Conservation (phyloP, 23 red algal species). For the Gracilariopsis chorda region DNA sequence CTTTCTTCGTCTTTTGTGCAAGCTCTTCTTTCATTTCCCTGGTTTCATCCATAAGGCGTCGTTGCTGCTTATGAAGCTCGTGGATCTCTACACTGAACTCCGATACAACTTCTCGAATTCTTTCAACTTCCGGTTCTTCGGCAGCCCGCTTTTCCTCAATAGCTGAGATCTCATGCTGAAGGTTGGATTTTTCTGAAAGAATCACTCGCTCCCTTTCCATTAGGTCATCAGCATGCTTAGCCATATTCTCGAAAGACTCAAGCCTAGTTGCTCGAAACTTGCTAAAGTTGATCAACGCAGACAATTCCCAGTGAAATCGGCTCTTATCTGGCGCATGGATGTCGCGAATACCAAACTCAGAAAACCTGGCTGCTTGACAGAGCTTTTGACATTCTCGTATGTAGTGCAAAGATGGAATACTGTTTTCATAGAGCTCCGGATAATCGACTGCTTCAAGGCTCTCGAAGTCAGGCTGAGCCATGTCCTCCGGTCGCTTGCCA, state of each 20-base stretch:
- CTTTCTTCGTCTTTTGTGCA: constrained; percentile 44
- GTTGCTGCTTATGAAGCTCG: constrained; percentile 71
- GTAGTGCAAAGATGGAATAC: constrained; percentile 24
- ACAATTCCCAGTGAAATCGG: constrained; percentile 69
- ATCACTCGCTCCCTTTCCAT: constrained; percentile 23
- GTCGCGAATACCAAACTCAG: constrained; percentile 86
- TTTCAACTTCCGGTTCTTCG: constrained; percentile 65
- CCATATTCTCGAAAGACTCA: constrained; percentile 62
- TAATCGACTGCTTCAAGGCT: constrained; percentile 33
- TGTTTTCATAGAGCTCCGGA: constrained; percentile 54
- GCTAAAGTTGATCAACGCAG: constrained; percentile 86
- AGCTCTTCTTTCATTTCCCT: constrained; percentile 67
- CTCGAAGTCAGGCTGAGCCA: constrained; percentile 47
- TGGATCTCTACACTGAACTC: constrained; percentile 62
- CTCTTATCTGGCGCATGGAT: constrained; percentile 74
- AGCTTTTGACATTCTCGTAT: constrained; percentile 34
- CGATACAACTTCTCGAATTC: constrained; percentile 35
- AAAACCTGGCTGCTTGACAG: constrained; percentile 47
- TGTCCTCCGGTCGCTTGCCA: constrained; percentile 39
- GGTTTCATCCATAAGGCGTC: constrained; percentile 63
- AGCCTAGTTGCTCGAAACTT: constrained; percentile 88
- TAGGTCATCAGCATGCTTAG: constrained; percentile 61
- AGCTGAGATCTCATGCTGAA: constrained; percentile 47
- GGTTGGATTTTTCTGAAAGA: constrained; percentile 26
- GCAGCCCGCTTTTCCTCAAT: constrained; percentile 51